Percentiles rank a stretch among this genome's conserved stretches.
Conservation (phyloP, 306 rosid species). For the Pueraria montana region DNA sequence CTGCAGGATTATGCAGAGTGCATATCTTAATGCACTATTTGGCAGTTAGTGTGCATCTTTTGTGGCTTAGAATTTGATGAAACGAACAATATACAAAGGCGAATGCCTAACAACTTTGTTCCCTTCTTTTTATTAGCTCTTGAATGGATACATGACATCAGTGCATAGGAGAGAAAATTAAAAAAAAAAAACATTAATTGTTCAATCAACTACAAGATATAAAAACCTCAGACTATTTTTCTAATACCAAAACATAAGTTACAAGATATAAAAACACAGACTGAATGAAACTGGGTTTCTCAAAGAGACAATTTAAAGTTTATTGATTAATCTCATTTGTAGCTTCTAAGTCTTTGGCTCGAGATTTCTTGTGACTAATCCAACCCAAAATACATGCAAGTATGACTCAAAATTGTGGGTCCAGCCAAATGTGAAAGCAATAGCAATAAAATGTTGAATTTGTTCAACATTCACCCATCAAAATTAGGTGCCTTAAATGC, state of each 20-base stretch:
- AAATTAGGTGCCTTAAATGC: too few relatives aligned
- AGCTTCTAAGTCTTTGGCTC: not conserved
- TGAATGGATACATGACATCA: not conserved
- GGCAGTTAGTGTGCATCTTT: too few relatives aligned
- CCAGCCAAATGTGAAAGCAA: too few relatives aligned
- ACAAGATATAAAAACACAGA: not conserved
- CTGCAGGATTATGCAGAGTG: too few relatives aligned
- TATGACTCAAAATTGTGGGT: too few relatives aligned
- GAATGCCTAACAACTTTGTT: conserved; percentile 4
- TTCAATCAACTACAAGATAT: not conserved
- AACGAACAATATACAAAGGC: too few relatives aligned
- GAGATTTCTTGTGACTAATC: not conserved
- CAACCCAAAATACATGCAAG: conserved; percentile 15
- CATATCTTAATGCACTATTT: too few relatives aligned
- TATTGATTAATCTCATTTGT: not conserved
- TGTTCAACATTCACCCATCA: too few relatives aligned
- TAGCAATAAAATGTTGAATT: too few relatives aligned
- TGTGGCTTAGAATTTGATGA: too few relatives aligned
- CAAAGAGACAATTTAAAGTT: not conserved
- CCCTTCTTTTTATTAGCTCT: conserved; percentile 20
- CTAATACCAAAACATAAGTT: not conserved
- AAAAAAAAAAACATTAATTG: not conserved
- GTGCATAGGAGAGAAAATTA: not conserved
- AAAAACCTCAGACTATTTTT: not conserved
- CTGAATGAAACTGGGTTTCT: not conserved